Conservation (phyloP, 73 alveolate genomes). For the Stentor roeselii region DNA sequence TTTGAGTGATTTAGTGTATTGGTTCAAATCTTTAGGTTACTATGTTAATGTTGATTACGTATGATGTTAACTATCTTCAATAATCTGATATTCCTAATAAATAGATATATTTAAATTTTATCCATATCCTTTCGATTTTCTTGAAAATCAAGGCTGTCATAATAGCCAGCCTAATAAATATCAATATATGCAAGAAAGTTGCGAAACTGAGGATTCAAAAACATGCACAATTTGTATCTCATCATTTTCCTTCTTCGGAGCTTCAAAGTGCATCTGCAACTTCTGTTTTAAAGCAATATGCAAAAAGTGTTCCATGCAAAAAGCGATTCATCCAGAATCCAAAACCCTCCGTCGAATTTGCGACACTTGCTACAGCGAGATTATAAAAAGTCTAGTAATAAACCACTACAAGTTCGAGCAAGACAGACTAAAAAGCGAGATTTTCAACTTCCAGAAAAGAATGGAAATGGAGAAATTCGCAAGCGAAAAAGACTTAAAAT, state of each 20-base stretch:
- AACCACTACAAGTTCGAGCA: neutral
- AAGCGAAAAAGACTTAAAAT: neutral
- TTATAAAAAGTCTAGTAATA: neutral
- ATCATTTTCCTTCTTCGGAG: neutral
- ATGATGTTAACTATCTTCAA: too few species aligned
- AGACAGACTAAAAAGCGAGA: neutral
- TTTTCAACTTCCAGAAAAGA: neutral
- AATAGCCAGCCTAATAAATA: too few species aligned
- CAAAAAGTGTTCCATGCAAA: neutral
- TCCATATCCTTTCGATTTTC: too few species aligned
- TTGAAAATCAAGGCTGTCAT: too few species aligned
- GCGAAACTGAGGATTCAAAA: too few species aligned
- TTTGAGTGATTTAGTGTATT: too few species aligned
- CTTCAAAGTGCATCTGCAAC: neutral
- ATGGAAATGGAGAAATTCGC: neutral
- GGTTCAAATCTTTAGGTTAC: too few species aligned
- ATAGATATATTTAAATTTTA: too few species aligned
- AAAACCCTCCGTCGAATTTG: neutral
- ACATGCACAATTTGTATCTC: neutral
- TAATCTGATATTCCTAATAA: too few species aligned
- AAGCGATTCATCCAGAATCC: neutral
- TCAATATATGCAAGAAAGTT: too few species aligned
- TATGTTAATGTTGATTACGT: too few species aligned
- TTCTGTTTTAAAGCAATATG: slow-evolving; percentile 15
- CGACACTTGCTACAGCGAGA: neutral